Evolutionary conservation across 2,329 filamentous ascomycete species (phyloP), one percentile per base, ranked within the genome.

Genomic region (Didymosphaeria variabile): DNA sequence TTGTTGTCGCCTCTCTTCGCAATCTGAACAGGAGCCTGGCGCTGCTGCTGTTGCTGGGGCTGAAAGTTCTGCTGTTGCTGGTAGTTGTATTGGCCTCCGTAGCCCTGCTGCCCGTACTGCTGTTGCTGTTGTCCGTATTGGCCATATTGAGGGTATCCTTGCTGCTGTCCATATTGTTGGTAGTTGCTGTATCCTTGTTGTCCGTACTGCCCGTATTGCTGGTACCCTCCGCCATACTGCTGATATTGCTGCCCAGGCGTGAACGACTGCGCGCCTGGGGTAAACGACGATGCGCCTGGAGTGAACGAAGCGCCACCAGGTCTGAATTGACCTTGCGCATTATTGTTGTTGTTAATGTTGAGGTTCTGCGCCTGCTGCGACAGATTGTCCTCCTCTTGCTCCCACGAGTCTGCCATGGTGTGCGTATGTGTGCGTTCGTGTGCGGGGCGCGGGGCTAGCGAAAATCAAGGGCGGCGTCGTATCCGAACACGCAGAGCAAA

Each of bases 351-450:
- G 61, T 75, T 76, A 55, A 77, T 66, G 63, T 70, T 71, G 70
- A 61, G 53, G 59, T 55, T 55, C 51, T 61, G 73, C 12, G 72
- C 65, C 84, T 94, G 91, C 72, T 89, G 88, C 64, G 91, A 87
- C 79, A 97, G 88, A 78, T 92, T 80, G 67, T 87, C 90, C 72
- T 94, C 90, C 84, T 97, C 93, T 82, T 98, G 94, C 92, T 95
- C 98, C 65, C 93, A 97, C 80, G 93, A 91, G 79, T 94, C 89
- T 72, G 94, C 91, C 93, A 97, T 97, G 57, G 60, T 72, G 75
- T 55, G 59, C 19, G 31, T 62, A 65, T 68, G 66, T 57, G 69
- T 63, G 52, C 59, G 26, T 52, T 67, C 60, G 55, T 57, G 55
- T 56, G 59, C 45, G 57, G 54, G 32, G 45, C 19, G 34, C 19